Conservation (phyloP, 176 grass and related monocot species). For the Oryza glaberrima region DNA sequence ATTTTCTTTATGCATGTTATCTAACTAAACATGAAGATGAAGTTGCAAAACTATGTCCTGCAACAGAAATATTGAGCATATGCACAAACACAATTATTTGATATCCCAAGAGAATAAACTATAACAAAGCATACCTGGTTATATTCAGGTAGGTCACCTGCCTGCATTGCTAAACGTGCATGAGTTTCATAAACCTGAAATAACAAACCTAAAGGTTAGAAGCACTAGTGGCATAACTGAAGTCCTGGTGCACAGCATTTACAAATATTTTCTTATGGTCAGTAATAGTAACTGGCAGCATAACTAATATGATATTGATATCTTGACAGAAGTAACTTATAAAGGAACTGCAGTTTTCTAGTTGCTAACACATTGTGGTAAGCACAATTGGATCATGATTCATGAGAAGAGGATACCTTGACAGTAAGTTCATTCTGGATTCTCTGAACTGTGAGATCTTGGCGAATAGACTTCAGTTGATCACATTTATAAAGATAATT, state of each 20-base stretch:
- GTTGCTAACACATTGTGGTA: constrained; percentile 6
- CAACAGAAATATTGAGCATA: not conserved
- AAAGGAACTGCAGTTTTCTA: not conserved
- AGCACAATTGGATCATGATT: constrained; percentile 25
- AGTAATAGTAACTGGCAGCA: not conserved
- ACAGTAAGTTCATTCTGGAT: constrained; percentile 88
- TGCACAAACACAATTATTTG: constrained; percentile 16
- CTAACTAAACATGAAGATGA: not conserved
- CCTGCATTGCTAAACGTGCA: constrained; percentile 87
- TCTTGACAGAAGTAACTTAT: constrained; percentile 23
- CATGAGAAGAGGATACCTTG: constrained; percentile 65
- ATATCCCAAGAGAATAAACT: constrained; percentile 24
- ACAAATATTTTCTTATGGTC: constrained; percentile 1
- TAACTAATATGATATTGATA: constrained; percentile 7
- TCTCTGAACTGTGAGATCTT: constrained; percentile 97
- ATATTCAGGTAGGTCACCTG: constrained; percentile 86
- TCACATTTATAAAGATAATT: constrained; percentile 96
- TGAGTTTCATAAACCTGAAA: constrained; percentile 97
- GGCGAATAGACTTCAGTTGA: constrained; percentile 97
- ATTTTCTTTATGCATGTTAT: not conserved
- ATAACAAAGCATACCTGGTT: constrained; percentile 72
- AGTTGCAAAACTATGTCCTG: constrained; percentile 1
- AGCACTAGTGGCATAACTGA: constrained; percentile 9
- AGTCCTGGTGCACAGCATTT: constrained; percentile 18
- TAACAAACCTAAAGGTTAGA: constrained; percentile 45